A percentile compares a stretch with the other conserved stretches of the same genome.
Evolutionary conservation across 2,329 filamentous ascomycete species (phyloP).

Genomic region (Stemphylium beticola): DNA sequence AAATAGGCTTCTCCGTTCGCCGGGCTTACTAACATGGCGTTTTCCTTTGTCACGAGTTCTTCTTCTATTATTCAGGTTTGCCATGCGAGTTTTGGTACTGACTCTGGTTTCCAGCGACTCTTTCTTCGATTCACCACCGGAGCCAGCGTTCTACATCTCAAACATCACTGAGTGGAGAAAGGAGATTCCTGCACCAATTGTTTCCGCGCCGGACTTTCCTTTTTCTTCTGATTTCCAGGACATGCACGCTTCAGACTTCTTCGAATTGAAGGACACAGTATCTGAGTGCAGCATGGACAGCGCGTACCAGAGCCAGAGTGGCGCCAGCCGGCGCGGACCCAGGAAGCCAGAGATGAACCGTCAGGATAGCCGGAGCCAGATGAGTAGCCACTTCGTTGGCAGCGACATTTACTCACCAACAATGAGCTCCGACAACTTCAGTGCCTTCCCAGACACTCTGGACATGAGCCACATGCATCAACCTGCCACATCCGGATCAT

Average conservation of each 20-base stretch:
- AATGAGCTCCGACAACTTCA: conserved; percentile 45
- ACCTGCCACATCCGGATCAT: conserved; percentile 35
- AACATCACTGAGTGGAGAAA: conserved; percentile 53
- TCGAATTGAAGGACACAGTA: conserved; percentile 46
- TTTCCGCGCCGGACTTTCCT: conserved; percentile 44
- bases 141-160: conserved; percentile 44
- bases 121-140: conserved; percentile 46
- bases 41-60: conserved; percentile 36
- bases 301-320: conserved; percentile 50
- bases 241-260: conserved; percentile 43
- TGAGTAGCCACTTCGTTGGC: conserved; percentile 40
- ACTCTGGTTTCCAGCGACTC: conserved; percentile 48
- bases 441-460: conserved; percentile 38
- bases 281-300: conserved; percentile 53
- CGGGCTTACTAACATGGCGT: conserved; percentile 46
- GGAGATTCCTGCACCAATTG: conserved; percentile 44
- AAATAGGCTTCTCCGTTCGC: conserved; percentile 16
- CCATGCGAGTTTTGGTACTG: conserved; percentile 39
- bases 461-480: conserved; percentile 46
- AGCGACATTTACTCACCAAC: conserved; percentile 46
- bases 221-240: conserved; percentile 43
- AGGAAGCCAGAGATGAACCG: conserved; percentile 34
- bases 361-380: conserved; percentile 40
- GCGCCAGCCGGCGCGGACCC: conserved; percentile 43
- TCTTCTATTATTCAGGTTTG: conserved; percentile 20